Percentiles rank a stretch among this genome's conserved stretches.
Evolutionary conservation across 306 rosid genomes (phyloP).

Genomic region (Dalbergia cultrata): DNA sequence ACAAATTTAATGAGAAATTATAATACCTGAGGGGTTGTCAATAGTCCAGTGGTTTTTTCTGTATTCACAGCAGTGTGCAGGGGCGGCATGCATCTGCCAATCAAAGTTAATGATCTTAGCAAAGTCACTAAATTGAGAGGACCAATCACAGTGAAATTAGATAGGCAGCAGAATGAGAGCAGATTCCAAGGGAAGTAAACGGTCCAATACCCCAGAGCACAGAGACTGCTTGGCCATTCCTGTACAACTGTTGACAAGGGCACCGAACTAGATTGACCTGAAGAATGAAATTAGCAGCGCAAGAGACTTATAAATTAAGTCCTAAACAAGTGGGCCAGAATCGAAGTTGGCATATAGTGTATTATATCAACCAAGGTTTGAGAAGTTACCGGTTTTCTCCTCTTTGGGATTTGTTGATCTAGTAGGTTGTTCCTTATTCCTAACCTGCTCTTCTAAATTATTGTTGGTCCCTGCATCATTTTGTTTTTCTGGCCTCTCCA

Average conservation of each 20-base stretch:
- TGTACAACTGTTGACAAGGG: constrained; percentile 44
- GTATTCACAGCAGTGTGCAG: constrained; percentile 41
- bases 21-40: constrained; percentile 48
- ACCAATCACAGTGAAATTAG: constrained; percentile 5
- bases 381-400: constrained; percentile 53
- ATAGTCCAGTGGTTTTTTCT: constrained; percentile 33
- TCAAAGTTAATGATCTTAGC: constrained; percentile 20
- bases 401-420: constrained; percentile 34
- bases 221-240: constrained; percentile 50
- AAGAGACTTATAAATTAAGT: constrained; percentile 7
- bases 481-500: constrained; percentile 43
- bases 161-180: constrained; percentile 1
- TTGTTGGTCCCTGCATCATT: background rate
- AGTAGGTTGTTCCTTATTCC: constrained; percentile 36
- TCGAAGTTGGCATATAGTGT: background rate
- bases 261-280: constrained; percentile 45
- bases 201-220: constrained; percentile 52
- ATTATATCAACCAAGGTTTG: background rate
- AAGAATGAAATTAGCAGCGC: constrained; percentile 15
- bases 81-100: constrained; percentile 49
- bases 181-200: constrained; percentile 6
- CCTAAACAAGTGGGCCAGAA: constrained; percentile 3
- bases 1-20: background rate
- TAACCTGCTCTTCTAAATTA: constrained; percentile 27
- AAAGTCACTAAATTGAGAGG: constrained; percentile 1